Evolutionary conservation across 192 early-diverging fungal species (phyloP).

Genomic region (Umbelopsis vinacea): DNA sequence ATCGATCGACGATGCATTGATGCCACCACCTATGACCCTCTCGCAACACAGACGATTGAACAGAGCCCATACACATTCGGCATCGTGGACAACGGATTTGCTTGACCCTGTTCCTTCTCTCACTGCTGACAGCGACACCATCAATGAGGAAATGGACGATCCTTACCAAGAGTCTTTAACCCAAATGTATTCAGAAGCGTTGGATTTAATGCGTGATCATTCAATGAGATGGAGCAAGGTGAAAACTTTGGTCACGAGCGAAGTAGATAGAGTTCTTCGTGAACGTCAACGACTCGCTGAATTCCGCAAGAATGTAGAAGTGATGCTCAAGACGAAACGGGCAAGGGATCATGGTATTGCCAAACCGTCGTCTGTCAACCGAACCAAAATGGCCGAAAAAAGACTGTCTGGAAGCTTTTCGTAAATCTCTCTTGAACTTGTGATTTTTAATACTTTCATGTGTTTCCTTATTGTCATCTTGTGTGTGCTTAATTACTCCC

Average conservation of each 20-base stretch:
- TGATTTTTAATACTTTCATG: not conserved
- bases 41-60: constrained; percentile 8
- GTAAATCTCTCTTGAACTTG: not conserved
- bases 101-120: constrained; percentile 7
- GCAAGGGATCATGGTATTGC: constrained; percentile 19
- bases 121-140: constrained; percentile 11
- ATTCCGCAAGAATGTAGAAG: constrained; percentile 9
- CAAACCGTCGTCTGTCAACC: not conserved
- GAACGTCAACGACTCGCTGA: constrained; percentile 7
- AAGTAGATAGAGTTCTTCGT: constrained; percentile 15
- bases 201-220: constrained; percentile 17
- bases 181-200: constrained; percentile 14
- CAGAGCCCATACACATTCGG: not conserved
- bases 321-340: constrained; percentile 16
- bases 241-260: constrained; percentile 4
- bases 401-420: not conserved
- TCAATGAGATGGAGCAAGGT: constrained; percentile 13
- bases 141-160: constrained; percentile 4
- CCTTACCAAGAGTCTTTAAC: constrained; percentile 17
- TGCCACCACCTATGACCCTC: not conserved
- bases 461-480: not conserved
- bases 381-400: constrained; percentile 5
- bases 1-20: not conserved
- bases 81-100: constrained; percentile 12
- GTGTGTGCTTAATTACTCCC: not conserved